These are phyloP conservation scores for Fusarium armeniacum DNA, from an alignment of 2,329 filamentous ascomycete genomes.

Conservation along the genomic window DNA sequence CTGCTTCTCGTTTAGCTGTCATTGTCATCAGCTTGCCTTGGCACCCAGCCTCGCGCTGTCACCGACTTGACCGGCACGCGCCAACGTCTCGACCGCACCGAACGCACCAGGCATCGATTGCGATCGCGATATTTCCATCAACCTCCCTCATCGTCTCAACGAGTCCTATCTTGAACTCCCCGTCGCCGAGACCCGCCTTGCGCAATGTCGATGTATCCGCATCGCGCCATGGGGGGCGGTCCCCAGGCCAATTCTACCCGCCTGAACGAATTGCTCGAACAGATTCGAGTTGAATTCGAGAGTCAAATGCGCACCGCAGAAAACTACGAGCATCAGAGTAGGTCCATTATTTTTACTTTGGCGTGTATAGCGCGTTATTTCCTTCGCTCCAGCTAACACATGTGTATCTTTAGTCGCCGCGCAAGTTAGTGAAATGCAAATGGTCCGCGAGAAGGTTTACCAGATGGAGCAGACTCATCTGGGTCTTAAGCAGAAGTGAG, in stretches of 20 bases:
- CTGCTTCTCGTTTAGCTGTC: constrained; percentile 40
- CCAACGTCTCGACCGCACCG: constrained; percentile 33
- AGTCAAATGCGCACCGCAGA: constrained; percentile 83
- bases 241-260: constrained; percentile 73
- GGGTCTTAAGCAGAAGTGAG: constrained; percentile 91
- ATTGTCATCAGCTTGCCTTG: constrained; percentile 30
- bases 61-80: constrained; percentile 32
- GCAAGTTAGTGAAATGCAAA: constrained; percentile 94
- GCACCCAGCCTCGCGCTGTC: constrained; percentile 39
- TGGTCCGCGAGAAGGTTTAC: constrained; percentile 93
- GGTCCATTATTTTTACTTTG: constrained; percentile 58
- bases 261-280: constrained; percentile 91
- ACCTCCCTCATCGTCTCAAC: constrained; percentile 24
- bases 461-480: constrained; percentile 92
- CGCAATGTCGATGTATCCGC: constrained; percentile 86
- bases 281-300: constrained; percentile 92
- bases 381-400: constrained; percentile 42
- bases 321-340: constrained; percentile 94
- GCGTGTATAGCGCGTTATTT: constrained; percentile 23
- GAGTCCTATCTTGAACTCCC: constrained; percentile 28
- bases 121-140: constrained; percentile 17
- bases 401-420: constrained; percentile 75
- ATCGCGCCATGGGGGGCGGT: constrained; percentile 83
- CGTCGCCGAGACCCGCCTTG: constrained; percentile 40
- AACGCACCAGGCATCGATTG: constrained; percentile 22